A percentile compares a stretch with the other conserved stretches of the same genome.
Evolutionary conservation across 2,329 filamentous ascomycete species (phyloP).

Genomic region (Epichloe festucae): DNA sequence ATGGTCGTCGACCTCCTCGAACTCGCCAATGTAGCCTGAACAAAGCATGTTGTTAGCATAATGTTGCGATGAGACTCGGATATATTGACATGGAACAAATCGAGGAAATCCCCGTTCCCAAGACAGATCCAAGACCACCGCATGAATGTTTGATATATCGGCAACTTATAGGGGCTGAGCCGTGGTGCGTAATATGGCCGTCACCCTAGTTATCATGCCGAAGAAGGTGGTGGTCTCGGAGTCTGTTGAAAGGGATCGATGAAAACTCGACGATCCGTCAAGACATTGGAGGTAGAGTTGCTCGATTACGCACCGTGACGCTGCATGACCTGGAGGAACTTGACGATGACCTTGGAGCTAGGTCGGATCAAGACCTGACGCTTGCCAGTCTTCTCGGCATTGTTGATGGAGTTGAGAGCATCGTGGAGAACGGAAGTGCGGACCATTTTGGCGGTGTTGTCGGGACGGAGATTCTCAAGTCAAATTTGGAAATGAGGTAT

Average conservation of each 20-base stretch:
- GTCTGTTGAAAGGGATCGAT: conserved; percentile 1
- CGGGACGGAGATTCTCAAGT: conserved; percentile 65
- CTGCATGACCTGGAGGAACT: conserved; percentile 99
- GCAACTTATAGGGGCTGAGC: conserved; percentile 99
- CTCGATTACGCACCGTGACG: conserved; percentile 73
- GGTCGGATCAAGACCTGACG: conserved; percentile 97
- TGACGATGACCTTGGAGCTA: conserved; percentile 98
- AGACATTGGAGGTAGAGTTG: neutral
- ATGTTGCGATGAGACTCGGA: conserved; percentile 93
- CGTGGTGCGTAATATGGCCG: conserved; percentile 64
- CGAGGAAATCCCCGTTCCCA: neutral
- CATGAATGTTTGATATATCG: conserved; percentile 67
- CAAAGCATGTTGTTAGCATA: conserved; percentile 33
- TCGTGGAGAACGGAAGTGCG: conserved; percentile 99
- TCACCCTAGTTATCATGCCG: conserved; percentile 99
- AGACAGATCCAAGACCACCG: conserved; percentile 73
- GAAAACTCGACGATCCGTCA: neutral
- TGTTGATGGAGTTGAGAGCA: conserved; percentile 99
- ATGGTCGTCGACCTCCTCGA: conserved; percentile 99
- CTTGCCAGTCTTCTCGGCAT: conserved; percentile 99
- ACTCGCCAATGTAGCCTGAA: conserved; percentile 95
- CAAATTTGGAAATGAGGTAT: conserved; percentile 52
- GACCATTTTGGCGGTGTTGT: conserved; percentile 77
- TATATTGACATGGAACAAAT: conserved; percentile 31
- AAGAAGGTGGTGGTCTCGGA: conserved; percentile 28